A percentile compares a stretch with the other conserved stretches of the same genome.
Evolutionary conservation across 768 basidiomycete species (phyloP).

Genomic region (Rhizopogon rudus): DNA sequence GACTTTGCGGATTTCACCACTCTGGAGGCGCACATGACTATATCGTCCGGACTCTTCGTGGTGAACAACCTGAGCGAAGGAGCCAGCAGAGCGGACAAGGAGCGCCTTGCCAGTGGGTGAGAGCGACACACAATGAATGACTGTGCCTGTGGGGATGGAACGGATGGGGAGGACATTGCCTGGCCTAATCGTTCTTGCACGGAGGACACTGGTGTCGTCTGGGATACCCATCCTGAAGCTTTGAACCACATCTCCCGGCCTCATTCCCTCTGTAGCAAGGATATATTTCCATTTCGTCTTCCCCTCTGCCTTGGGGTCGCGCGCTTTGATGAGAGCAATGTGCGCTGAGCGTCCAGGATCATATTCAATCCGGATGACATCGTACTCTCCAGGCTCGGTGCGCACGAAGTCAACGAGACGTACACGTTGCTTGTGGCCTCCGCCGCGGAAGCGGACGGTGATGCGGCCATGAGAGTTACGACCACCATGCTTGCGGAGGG

Average conservation of each 20-base stretch:
- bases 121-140: slow-evolving; percentile 83
- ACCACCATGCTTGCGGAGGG: slow-evolving; percentile 83
- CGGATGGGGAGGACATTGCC: slow-evolving; percentile 92
- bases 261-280: slow-evolving; percentile 83
- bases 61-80: slow-evolving; percentile 74
- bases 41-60: slow-evolving; percentile 72
- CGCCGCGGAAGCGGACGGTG: slow-evolving; percentile 85
- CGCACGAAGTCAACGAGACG: slow-evolving; percentile 85
- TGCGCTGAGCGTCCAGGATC: slow-evolving; percentile 93
- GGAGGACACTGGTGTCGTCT: slow-evolving; percentile 74
- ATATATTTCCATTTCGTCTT: slow-evolving; percentile 81
- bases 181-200: slow-evolving; percentile 76
- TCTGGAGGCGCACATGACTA: slow-evolving; percentile 80
- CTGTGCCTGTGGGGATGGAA: slow-evolving; percentile 88
- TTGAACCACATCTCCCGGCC: slow-evolving; percentile 84
- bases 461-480: slow-evolving; percentile 80
- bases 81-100: slow-evolving; percentile 87
- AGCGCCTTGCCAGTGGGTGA: slow-evolving; percentile 69
- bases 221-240: slow-evolving; percentile 85
- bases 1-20: slow-evolving; percentile 89
- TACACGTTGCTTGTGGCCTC: slow-evolving; percentile 85
- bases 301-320: slow-evolving; percentile 48
- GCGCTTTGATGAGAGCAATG: slow-evolving; percentile 80
- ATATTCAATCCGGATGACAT: slow-evolving; percentile 94
- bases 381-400: slow-evolving; percentile 71